phyloP scores from a whole-genome alignment of 2,329 filamentous ascomycete species.

The Fonsecaea pedrosoi region DNA sequence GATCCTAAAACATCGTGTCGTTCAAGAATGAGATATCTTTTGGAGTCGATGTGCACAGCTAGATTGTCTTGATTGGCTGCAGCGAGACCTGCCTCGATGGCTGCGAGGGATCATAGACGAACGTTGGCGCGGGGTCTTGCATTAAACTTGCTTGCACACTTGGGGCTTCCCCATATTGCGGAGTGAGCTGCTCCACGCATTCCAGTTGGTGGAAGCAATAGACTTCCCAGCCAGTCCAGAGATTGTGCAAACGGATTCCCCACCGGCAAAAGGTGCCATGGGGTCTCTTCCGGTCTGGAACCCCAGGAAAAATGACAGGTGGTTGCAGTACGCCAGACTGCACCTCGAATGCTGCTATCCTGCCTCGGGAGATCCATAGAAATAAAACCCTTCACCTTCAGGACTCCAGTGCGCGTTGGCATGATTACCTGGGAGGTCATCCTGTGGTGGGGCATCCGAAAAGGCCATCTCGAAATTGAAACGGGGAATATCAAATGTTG shows the following conservation, averaged over 20 bases:
- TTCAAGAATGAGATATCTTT: neutral
- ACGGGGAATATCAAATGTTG: constrained; percentile 11
- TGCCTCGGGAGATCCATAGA: constrained; percentile 9
- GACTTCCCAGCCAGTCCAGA: neutral
- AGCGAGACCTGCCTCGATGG: neutral
- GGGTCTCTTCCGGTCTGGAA: constrained; percentile 1
- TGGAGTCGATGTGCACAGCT: neutral
- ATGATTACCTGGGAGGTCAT: neutral
- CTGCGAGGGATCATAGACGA: neutral
- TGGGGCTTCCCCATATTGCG: constrained; percentile 14
- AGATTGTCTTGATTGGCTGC: neutral
- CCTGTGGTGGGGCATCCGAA: neutral
- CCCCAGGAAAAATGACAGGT: neutral
- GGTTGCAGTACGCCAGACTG: neutral
- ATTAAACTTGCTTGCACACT: neutral
- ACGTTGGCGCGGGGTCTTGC: neutral
- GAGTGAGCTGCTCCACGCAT: constrained; percentile 15
- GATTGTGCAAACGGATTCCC: neutral
- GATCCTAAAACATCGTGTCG: neutral
- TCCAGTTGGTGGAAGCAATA: constrained; percentile 8
- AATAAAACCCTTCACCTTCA: constrained; percentile 15
- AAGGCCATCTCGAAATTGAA: constrained; percentile 13
- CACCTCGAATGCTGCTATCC: neutral
- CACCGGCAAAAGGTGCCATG: neutral
- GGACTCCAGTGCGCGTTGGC: constrained; percentile 14